Conservation (phyloP, 768 basidiomycete genomes). For the Boletus patriciae region DNA sequence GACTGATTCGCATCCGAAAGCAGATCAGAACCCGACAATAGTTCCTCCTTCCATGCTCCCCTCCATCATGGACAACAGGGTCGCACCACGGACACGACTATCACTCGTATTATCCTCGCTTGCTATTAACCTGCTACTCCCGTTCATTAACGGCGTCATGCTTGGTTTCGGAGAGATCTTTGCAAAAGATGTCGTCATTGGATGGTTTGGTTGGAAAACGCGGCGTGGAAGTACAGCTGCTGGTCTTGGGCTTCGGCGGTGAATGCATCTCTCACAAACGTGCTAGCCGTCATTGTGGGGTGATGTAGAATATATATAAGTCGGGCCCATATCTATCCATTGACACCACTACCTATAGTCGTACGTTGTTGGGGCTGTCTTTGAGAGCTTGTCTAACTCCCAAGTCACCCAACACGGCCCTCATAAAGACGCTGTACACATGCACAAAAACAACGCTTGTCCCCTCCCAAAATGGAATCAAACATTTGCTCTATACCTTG, state of each 20-base stretch:
- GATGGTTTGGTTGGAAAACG: conserved; percentile 47
- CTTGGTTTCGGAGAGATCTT: conserved; percentile 95
- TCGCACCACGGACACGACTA: conserved; percentile 65
- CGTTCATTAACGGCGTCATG: conserved; percentile 94
- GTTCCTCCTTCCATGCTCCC: conserved; percentile 52
- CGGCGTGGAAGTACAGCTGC: conserved; percentile 26
- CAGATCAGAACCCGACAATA: conserved; percentile 30
- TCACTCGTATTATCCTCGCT: conserved; percentile 70
- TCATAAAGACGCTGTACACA: conserved; percentile 11
- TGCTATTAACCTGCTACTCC: conserved; percentile 81
- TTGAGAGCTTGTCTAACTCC: conserved; percentile 61
- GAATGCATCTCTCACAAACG: not conserved
- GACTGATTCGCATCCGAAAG: conserved; percentile 20
- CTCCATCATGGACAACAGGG: conserved; percentile 66
- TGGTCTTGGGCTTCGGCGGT: conserved; percentile 28
- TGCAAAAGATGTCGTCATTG: conserved; percentile 71
- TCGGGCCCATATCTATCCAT: not conserved
- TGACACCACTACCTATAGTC: conserved; percentile 38
- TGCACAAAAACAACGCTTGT: not conserved
- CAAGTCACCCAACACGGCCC: conserved; percentile 58
- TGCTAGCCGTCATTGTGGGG: not conserved
- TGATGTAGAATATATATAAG: not conserved
- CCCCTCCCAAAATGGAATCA: conserved; percentile 28
- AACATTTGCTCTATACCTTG: conserved; percentile 29
- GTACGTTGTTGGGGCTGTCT: conserved; percentile 51